These are phyloP conservation scores for Hypsizygus ulmarius DNA, from an alignment of 1,284 basidiomycete species.

Conservation along the genomic window DNA sequence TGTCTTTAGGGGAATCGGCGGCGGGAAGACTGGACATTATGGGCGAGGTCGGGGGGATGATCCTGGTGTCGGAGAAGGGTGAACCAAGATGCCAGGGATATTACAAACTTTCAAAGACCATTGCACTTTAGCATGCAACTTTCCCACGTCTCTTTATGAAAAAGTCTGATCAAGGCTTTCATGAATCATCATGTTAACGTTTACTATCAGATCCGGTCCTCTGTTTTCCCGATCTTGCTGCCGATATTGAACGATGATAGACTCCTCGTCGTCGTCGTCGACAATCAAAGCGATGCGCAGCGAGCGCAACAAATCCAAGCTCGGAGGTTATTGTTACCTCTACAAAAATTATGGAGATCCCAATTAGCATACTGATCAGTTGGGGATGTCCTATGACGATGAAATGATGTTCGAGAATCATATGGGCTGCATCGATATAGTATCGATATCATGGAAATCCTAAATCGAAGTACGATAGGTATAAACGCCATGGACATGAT, in stretches of 20 bases:
- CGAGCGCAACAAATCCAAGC: too few species aligned
- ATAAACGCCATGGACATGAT: too few species aligned
- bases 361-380: too few species aligned
- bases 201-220: slow-evolving; percentile 21
- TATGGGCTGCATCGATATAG: too few species aligned
- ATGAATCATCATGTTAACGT: slow-evolving; percentile 13
- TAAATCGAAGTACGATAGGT: too few species aligned
- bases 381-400: slow-evolving; percentile 5
- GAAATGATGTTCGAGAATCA: slow-evolving; percentile 8
- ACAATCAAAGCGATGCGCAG: too few species aligned
- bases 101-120: slow-evolving; percentile 28
- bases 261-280: too few species aligned
- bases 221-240: slow-evolving; percentile 5
- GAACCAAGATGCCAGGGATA: slow-evolving; percentile 24
- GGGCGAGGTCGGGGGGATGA: slow-evolving; percentile 5
- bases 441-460: too few species aligned
- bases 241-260: too few species aligned
- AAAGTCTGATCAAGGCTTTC: slow-evolving; percentile 23
- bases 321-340: too few species aligned
- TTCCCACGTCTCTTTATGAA: slow-evolving; percentile 29
- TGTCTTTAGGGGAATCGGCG: slow-evolving; percentile 28
- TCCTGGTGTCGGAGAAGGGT: slow-evolving; percentile 15
- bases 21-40: slow-evolving; percentile 22
- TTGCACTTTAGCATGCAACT: slow-evolving; percentile 21
- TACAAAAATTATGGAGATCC: too few species aligned